phyloP scores from a whole-genome alignment of 768 basidiomycete genomes.

The Pleurotus sapidus region DNA sequence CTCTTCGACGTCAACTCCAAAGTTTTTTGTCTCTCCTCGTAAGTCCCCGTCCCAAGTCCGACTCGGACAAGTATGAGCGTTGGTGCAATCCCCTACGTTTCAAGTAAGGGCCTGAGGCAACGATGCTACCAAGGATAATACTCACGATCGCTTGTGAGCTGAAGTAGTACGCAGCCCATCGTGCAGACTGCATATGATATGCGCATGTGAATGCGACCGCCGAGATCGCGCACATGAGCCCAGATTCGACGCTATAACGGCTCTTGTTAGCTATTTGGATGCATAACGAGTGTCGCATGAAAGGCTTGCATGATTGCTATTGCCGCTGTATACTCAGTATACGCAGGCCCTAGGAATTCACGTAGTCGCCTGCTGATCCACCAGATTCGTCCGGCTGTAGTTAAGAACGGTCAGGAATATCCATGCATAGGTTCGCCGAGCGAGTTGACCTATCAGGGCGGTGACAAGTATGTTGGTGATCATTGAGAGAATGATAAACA shows the following conservation, averaged over 20 bases:
- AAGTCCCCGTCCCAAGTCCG: not conserved
- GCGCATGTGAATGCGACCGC: not conserved
- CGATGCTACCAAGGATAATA: not conserved
- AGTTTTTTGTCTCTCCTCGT: not conserved
- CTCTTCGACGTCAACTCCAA: not conserved
- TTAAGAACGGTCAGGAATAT: not conserved
- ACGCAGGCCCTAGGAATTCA: not conserved
- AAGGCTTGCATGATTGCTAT: not conserved
- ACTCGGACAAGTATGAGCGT: not conserved
- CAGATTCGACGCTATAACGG: not conserved
- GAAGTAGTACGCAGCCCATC: not conserved
- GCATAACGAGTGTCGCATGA: no score
- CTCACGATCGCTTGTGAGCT: not conserved
- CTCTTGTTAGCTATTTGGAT: not conserved
- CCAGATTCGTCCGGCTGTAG: constrained; percentile 5
- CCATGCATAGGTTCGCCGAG: not conserved
- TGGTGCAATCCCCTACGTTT: not conserved
- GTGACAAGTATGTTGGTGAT: not conserved
- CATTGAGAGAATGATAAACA: not conserved
- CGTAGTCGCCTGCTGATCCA: not conserved
- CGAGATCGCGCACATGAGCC: not conserved
- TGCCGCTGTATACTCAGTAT: not conserved
- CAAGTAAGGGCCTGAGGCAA: not conserved
- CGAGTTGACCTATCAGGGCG: not conserved
- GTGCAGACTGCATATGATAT: no score